Percentiles rank a stretch among this genome's conserved stretches.
Evolutionary conservation across 2,329 filamentous ascomycete genomes (phyloP).

Genomic region (Penicillium psychrosexuale): DNA sequence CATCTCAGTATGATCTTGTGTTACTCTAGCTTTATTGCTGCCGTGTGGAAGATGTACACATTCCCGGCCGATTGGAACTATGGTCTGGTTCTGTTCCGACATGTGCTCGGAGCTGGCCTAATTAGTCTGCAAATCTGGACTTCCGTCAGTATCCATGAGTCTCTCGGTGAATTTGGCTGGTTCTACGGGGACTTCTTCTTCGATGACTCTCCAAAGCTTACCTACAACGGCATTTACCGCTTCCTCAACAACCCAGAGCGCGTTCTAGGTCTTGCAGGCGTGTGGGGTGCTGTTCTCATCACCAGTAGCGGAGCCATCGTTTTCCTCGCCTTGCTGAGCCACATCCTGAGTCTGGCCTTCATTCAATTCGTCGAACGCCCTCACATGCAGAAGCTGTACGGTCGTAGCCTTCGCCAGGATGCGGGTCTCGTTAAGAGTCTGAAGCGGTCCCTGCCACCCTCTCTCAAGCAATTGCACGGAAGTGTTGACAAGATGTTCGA

Average conservation of each 20-base stretch:
- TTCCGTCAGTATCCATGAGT: constrained; percentile 87
- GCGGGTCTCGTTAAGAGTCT: constrained; percentile 91
- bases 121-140: constrained; percentile 91
- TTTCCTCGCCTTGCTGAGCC: constrained; percentile 77
- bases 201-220: constrained; percentile 80
- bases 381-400: constrained; percentile 98
- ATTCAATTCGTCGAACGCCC: constrained; percentile 92
- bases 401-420: constrained; percentile 74
- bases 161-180: constrained; percentile 96
- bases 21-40: constrained; percentile 82
- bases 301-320: constrained; percentile 87
- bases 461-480: constrained; percentile 77
- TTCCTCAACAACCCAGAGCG: constrained; percentile 98
- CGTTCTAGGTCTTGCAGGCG: constrained; percentile 86
- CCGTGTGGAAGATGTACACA: constrained; percentile 94
- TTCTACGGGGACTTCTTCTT: constrained; percentile 99
- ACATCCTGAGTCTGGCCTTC: constrained; percentile 80
- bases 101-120: constrained; percentile 76
- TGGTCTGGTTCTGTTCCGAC: constrained; percentile 79
- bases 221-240: constrained; percentile 95
- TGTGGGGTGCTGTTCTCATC: constrained; percentile 92
- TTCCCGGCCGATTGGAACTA: constrained; percentile 83
- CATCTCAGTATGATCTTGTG: constrained; percentile 89
- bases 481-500: constrained; percentile 84
- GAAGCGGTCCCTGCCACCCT: constrained; percentile 77